Evolutionary conservation across 2,329 filamentous ascomycete species (phyloP).

Genomic region (Clonostachys byssicola): DNA sequence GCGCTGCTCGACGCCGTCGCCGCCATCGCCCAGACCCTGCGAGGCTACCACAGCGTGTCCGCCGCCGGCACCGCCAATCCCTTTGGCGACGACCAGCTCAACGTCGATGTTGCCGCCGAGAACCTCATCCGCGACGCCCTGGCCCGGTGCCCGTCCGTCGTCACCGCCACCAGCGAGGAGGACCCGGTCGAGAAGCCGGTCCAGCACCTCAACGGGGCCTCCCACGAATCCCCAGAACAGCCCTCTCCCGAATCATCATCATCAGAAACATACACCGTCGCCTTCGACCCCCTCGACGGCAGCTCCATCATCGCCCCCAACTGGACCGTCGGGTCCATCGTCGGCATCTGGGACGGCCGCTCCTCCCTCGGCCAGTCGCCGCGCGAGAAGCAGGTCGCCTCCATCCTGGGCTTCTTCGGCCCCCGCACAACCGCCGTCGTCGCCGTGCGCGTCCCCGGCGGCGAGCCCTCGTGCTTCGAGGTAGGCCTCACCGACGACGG

Average conservation of each 20-base stretch:
- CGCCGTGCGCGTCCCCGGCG: constrained; percentile 42
- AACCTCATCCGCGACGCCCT: constrained; percentile 38
- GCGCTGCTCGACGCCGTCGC: constrained; percentile 38
- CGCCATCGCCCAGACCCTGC: constrained; percentile 29
- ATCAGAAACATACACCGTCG: constrained; percentile 48
- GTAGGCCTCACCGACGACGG: constrained; percentile 29
- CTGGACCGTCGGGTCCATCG: constrained; percentile 55
- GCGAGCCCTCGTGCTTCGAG: constrained; percentile 41
- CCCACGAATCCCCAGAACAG: neutral
- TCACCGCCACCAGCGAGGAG: constrained; percentile 55
- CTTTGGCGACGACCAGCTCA: constrained; percentile 57
- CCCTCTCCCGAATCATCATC: neutral
- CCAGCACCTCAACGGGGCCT: constrained; percentile 2
- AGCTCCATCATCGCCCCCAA: constrained; percentile 56
- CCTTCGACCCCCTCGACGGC: constrained; percentile 61
- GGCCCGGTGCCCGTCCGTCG: constrained; percentile 34
- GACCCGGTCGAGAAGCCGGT: constrained; percentile 45
- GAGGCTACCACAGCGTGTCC: constrained; percentile 1
- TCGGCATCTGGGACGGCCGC: constrained; percentile 52
- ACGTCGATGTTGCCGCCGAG: constrained; percentile 52
- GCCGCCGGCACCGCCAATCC: constrained; percentile 33
- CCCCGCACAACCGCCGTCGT: constrained; percentile 52
- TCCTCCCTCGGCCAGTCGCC: constrained; percentile 37
- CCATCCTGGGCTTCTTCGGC: constrained; percentile 49
- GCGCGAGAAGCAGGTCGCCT: constrained; percentile 34